Conservation (phyloP, 768 basidiomycete genomes). For the Suillus occidentalis region DNA sequence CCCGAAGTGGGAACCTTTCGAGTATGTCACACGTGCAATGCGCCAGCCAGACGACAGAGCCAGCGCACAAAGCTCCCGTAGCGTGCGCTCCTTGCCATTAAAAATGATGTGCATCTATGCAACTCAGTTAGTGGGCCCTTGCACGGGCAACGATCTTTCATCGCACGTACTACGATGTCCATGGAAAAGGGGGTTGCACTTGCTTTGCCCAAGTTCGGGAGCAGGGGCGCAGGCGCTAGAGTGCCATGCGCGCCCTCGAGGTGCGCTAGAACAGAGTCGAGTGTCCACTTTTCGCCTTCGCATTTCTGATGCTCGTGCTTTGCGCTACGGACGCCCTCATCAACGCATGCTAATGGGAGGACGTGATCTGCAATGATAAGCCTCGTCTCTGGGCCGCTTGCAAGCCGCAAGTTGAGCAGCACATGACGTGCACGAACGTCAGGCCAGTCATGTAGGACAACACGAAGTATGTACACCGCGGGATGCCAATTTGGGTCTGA, state of each 20-base stretch:
- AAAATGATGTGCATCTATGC: constrained; percentile 67
- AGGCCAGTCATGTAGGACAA: constrained; percentile 80
- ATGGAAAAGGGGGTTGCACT: constrained; percentile 67
- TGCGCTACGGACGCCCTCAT: constrained; percentile 30
- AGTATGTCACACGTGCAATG: constrained; percentile 52
- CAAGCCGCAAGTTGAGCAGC: constrained; percentile 43
- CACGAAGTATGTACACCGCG: constrained; percentile 68
- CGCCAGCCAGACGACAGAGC: constrained; percentile 62
- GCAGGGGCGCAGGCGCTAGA: constrained; percentile 59
- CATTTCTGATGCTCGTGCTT: constrained; percentile 16
- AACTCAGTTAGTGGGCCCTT: constrained; percentile 3
- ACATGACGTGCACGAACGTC: constrained; percentile 52
- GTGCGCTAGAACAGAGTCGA: constrained; percentile 34
- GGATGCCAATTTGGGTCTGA: constrained; percentile 37
- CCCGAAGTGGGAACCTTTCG: constrained; percentile 67
- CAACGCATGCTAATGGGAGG: constrained; percentile 67
- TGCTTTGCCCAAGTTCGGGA: constrained; percentile 73
- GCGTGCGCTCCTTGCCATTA: constrained; percentile 69
- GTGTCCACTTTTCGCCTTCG: constrained; percentile 24
- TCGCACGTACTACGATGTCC: constrained; percentile 57
- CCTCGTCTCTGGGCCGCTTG: constrained; percentile 43
- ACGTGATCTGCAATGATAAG: constrained; percentile 74
- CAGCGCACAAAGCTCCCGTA: constrained; percentile 59
- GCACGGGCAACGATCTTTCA: background rate
- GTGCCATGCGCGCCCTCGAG: constrained; percentile 53